These are phyloP conservation scores for Limonium bicolor DNA, from an alignment of 148 eudicot genomes.

Conservation along the genomic window DNA sequence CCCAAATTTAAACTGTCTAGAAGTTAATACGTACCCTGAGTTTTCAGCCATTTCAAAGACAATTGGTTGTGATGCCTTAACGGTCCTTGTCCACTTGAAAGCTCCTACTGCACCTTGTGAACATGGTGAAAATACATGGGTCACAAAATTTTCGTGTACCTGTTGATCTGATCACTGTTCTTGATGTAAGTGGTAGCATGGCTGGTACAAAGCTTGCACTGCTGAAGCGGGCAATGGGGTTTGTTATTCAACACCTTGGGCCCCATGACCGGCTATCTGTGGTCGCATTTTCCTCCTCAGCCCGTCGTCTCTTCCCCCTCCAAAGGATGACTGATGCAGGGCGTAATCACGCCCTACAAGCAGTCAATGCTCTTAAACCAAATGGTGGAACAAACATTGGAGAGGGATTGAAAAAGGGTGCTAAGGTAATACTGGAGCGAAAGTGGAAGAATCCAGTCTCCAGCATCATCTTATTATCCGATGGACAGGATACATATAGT, in stretches of 20 bases:
- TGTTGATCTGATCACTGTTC: slow-evolving; percentile 20
- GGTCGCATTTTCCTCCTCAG: slow-evolving; percentile 13
- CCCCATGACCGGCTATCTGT: slow-evolving; percentile 16
- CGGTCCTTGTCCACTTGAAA: slow-evolving; percentile 14
- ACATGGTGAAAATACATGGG: not conserved
- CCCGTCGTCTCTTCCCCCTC: slow-evolving; percentile 13
- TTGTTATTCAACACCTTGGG: slow-evolving; percentile 10
- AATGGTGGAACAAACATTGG: slow-evolving; percentile 18
- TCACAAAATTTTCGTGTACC: slow-evolving; percentile 9
- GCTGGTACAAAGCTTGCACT: slow-evolving; percentile 14
- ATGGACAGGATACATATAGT: slow-evolving; percentile 13
- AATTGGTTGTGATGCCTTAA: not conserved
- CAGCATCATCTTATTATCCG: slow-evolving; percentile 18
- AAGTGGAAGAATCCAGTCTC: slow-evolving; percentile 14
- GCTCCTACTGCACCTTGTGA: slow-evolving; percentile 10
- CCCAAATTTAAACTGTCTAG: too few relatives aligned
- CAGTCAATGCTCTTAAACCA: slow-evolving; percentile 10
- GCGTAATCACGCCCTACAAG: slow-evolving; percentile 9
- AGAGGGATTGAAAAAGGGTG: slow-evolving; percentile 16
- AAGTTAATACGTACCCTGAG: slow-evolving; percentile 1
- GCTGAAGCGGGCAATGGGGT: slow-evolving; percentile 12
- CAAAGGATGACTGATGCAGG: slow-evolving; percentile 14
- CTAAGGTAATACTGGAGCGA: slow-evolving; percentile 10
- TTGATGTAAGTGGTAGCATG: slow-evolving; percentile 26
- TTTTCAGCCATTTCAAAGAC: not conserved